These are phyloP conservation scores for Cryptococcus maquisensis DNA, from an alignment of 1,284 basidiomycete genomes.

Conservation along the genomic window DNA sequence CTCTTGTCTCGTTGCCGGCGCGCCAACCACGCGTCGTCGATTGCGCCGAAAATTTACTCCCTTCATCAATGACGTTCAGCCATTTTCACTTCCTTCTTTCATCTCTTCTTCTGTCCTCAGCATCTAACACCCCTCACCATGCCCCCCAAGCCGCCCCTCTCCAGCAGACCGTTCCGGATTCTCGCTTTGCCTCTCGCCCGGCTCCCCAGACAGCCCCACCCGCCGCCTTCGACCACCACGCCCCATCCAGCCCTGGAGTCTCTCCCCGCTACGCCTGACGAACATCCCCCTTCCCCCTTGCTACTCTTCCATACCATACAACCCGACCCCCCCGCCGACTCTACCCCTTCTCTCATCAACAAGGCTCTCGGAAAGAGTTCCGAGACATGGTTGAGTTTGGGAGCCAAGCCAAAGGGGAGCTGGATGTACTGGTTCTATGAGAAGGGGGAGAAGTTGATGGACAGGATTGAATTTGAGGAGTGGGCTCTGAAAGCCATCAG, in stretches of 20 bases:
- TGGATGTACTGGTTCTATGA: constrained; percentile 46
- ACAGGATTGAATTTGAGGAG: constrained; percentile 48
- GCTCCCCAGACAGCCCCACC: constrained; percentile 4
- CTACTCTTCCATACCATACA: constrained; percentile 10
- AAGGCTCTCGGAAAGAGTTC: constrained; percentile 34
- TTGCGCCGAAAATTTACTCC: neutral
- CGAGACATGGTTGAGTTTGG: constrained; percentile 42
- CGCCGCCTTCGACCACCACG: constrained; percentile 2
- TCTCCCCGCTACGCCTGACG: neutral
- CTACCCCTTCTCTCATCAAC: neutral
- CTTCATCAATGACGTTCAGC: neutral
- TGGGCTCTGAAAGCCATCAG: constrained; percentile 43
- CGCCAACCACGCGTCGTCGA: neutral
- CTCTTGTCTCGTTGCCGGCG: neutral
- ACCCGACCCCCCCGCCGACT: constrained; percentile 11
- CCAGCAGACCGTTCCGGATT: constrained; percentile 12
- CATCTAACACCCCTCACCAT: constrained; percentile 1
- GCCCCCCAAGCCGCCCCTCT: constrained; percentile 5
- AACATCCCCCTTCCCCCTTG: neutral
- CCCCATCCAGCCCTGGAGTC: neutral
- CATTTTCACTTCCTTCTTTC: neutral
- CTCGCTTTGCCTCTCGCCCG: constrained; percentile 17
- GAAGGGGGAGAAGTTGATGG: constrained; percentile 48
- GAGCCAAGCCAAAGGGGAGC: constrained; percentile 33
- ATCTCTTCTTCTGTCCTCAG: neutral